Conservation (phyloP, 805 yeast genomes). For the Pichia gijzeniarum region DNA sequence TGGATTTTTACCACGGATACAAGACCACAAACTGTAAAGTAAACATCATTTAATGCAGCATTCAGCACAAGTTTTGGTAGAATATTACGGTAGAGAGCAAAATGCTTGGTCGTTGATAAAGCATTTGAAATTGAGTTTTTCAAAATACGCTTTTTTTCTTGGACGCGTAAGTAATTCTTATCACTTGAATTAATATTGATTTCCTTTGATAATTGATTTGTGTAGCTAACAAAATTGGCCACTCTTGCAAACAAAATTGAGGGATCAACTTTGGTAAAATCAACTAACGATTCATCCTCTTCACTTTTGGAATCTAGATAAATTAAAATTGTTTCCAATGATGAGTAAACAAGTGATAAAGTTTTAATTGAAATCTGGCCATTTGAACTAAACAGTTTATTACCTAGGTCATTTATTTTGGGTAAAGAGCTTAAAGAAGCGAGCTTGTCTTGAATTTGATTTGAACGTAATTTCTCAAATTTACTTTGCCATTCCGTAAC, state of each 20-base stretch:
- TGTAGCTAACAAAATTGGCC: constrained; percentile 42
- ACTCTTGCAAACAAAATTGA: constrained; percentile 45
- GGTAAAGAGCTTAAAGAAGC: neutral
- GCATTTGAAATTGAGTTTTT: constrained; percentile 68
- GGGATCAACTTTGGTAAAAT: constrained; percentile 7
- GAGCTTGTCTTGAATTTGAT: constrained; percentile 14
- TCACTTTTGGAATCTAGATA: constrained; percentile 17
- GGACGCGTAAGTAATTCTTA: constrained; percentile 11
- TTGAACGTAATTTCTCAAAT: constrained; percentile 40
- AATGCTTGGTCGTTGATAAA: constrained; percentile 72
- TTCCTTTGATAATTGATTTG: constrained; percentile 33
- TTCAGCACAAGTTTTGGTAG: constrained; percentile 68
- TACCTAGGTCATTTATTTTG: neutral
- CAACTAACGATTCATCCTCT: constrained; percentile 7
- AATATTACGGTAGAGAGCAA: constrained; percentile 52
- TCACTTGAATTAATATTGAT: constrained; percentile 21
- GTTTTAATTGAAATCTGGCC: constrained; percentile 44
- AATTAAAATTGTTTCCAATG: constrained; percentile 40
- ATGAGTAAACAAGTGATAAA: constrained; percentile 41
- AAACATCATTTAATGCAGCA: constrained; percentile 68
- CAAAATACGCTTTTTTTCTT: constrained; percentile 40
- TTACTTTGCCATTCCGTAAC: constrained; percentile 43
- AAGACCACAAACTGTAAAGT: constrained; percentile 58
- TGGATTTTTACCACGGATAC: constrained; percentile 46
- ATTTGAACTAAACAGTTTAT: constrained; percentile 14